phyloP scores from a whole-genome alignment of 768 basidiomycete species.

The Lactifluus subvellereus region DNA sequence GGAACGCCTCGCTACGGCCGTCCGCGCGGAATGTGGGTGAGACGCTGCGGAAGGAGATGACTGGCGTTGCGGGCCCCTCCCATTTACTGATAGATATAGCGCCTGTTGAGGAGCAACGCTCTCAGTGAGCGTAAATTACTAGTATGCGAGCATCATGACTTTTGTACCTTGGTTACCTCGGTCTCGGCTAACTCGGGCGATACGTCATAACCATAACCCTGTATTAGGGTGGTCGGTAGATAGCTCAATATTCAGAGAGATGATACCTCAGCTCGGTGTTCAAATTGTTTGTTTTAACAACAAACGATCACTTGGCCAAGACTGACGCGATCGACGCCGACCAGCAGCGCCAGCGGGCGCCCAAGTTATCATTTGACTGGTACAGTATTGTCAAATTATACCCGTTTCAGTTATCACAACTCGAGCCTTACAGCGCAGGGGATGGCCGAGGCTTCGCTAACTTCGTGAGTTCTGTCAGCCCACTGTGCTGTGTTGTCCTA shows the following conservation, averaged over 20 bases:
- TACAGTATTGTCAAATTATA: background rate
- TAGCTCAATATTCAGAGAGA: background rate
- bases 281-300: background rate
- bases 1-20: conserved; percentile 28
- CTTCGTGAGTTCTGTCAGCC: background rate
- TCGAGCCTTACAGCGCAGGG: background rate
- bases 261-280: background rate
- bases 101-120: no score
- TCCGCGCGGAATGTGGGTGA: conserved; percentile 26
- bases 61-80: conserved; percentile 27
- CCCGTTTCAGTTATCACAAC: background rate
- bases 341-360: background rate
- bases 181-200: background rate
- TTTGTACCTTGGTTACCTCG: background rate
- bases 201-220: conserved; percentile 13
- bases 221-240: background rate
- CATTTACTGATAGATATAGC: no score
- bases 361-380: background rate
- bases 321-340: background rate
- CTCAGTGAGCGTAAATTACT: no score
- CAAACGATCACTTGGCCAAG: background rate
- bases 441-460: background rate
- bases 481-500: background rate
- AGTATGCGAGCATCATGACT: no score
- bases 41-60: conserved; percentile 39